Base-by-base conservation (phyloP, 306 rosid genomes). In the Geum urbanum region DNA sequence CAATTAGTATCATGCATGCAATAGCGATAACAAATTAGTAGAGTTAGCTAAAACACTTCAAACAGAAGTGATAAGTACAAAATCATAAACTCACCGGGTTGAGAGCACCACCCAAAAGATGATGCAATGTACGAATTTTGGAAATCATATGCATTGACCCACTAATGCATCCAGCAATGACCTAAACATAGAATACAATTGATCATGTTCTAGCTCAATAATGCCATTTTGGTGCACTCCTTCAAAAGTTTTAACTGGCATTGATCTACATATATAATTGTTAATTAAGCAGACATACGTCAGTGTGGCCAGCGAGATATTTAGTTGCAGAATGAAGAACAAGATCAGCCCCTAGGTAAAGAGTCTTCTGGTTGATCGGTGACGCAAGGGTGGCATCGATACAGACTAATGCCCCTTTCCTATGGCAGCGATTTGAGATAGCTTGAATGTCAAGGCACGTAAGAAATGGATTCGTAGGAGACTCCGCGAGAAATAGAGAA, bases 381-480 rank as follows among this genome's bases (percentile, higher is more conserved):
- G 98, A 90, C 32, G 98, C 98, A 84, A 92, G 88, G 60, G 98
- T 92, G 74, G 97, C 96, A 72, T 92, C 98, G 40, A 92, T 83
- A 72, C 97, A 90, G 68, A 92, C 96, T 87, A 92, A 64, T 37
- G 94, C 91, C 70, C 98, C 97, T 41, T 87, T 79, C 56, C 50
- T 83, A 74, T 84, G 98, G 74, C 98, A 92, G 70, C 90, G 86
- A 71, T 92, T 95, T 41, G 97, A 88, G 78, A 92, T 97, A 72
- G 75, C 83, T 86, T 92, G 84, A 74, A 92, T 86, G 72, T 92
- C 97, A 70, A 92, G 96, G 22, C 98, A 92, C 86, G 97, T 81
- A 53, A 92, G 88, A 83, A 86, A 92, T 19, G 98, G 98, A 80
- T 92, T 92, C 56, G 98, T 92, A 47, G 98, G 98, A 73, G 98